phyloP scores from a whole-genome alignment of 257 asterid species.

The Fraxinus excelsior region DNA sequence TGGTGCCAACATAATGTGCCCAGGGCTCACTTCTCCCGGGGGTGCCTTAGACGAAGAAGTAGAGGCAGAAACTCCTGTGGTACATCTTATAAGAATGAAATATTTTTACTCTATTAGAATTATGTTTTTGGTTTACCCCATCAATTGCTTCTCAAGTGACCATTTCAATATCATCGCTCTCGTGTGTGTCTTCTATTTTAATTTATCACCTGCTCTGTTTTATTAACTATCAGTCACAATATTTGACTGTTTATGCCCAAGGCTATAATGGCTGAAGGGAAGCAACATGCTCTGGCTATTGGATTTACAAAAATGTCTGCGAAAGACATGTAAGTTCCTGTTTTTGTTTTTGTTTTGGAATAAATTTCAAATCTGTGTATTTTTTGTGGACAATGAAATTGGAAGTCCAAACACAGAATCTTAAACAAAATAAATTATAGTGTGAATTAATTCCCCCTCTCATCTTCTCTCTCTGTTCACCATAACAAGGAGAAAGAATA shows the following conservation, averaged over 20 bases:
- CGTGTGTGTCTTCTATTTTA: not conserved
- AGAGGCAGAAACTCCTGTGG: conserved; percentile 93
- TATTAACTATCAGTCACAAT: conserved; percentile 12
- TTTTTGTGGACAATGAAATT: not conserved
- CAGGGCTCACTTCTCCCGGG: conserved; percentile 98
- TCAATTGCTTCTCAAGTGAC: not conserved
- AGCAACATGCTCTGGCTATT: conserved; percentile 97
- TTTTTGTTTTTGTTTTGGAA: conserved; percentile 12
- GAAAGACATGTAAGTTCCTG: conserved; percentile 78
- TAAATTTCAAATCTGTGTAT: too few relatives aligned
- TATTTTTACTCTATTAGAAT: conserved; percentile 17
- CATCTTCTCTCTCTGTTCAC: not conserved
- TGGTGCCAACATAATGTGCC: conserved; percentile 99
- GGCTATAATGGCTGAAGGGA: conserved; percentile 99
- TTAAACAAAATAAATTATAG: too few relatives aligned
- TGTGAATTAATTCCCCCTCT: not conserved
- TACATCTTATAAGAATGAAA: conserved; percentile 34
- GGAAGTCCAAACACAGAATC: not conserved
- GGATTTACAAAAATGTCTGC: conserved; percentile 99
- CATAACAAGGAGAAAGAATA: not conserved
- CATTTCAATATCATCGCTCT: not conserved
- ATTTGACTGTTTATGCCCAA: conserved; percentile 24
- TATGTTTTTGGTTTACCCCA: not conserved
- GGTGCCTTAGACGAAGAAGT: conserved; percentile 92
- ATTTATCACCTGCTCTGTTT: not conserved